Evolutionary conservation across 2,329 filamentous ascomycete species (phyloP).

Genomic region (Colletotrichum sp.): DNA sequence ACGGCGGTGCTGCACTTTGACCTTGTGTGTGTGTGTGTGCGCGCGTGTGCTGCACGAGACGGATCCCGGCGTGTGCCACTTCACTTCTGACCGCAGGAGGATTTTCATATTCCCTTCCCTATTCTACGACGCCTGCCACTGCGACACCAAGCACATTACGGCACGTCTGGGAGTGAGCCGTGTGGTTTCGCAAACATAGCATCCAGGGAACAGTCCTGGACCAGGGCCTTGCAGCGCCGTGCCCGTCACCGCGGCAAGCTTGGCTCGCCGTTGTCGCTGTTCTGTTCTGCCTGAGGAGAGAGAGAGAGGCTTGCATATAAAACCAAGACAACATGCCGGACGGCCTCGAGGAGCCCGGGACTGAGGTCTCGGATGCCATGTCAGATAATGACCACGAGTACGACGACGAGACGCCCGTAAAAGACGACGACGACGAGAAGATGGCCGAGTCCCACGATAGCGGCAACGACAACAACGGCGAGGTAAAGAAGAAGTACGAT

Average conservation of each 20-base stretch:
- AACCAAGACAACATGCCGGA: conserved; percentile 61
- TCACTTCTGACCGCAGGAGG: conserved; percentile 6
- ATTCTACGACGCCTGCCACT: conserved; percentile 7
- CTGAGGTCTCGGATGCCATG: conserved; percentile 62
- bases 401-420: conserved; percentile 50
- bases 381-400: conserved; percentile 66
- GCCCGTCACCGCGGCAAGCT: conserved; percentile 28
- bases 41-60: neutral
- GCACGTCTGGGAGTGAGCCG: conserved; percentile 13
- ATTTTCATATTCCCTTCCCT: conserved; percentile 11
- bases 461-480: conserved; percentile 48
- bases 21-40: neutral
- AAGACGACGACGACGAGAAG: conserved; percentile 54
- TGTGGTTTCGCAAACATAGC: conserved; percentile 20
- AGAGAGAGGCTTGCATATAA: conserved; percentile 47
- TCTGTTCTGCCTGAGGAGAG: neutral
- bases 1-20: neutral
- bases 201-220: conserved; percentile 14
- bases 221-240: conserved; percentile 36
- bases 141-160: neutral
- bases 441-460: conserved; percentile 50
- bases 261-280: conserved; percentile 2
- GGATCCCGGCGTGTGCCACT: conserved; percentile 18
- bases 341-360: conserved; percentile 56
- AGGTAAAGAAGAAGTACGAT: conserved; percentile 72